Conservation (phyloP, 495 filamentous ascomycete species). For the Xylaria sp. region DNA sequence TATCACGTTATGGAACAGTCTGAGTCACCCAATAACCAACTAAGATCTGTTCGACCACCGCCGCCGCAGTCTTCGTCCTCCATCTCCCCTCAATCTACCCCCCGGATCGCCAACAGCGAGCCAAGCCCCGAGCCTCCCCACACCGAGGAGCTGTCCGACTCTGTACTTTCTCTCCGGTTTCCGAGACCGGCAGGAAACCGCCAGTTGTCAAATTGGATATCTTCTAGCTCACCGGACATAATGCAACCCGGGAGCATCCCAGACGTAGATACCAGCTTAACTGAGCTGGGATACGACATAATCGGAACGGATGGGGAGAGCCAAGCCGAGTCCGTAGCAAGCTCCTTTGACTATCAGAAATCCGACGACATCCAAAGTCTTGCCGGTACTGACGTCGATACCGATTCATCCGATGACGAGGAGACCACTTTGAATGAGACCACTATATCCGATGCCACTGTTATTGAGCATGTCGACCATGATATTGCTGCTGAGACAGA, state of each 20-base stretch:
- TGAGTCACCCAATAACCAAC: conserved; percentile 37
- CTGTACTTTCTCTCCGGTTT: conserved; percentile 55
- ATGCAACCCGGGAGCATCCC: conserved; percentile 51
- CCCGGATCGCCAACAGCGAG: conserved; percentile 27
- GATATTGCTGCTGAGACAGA: conserved; percentile 45
- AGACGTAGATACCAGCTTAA: conserved; percentile 53
- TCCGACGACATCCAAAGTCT: conserved; percentile 63
- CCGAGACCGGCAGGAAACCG: conserved; percentile 56
- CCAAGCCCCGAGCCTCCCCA: conserved; percentile 27
- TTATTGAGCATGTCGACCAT: conserved; percentile 40
- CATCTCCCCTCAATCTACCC: conserved; percentile 9
- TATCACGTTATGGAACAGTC: conserved; percentile 55
- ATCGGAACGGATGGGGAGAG: conserved; percentile 61
- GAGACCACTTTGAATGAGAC: conserved; percentile 38
- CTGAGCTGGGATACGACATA: conserved; percentile 65
- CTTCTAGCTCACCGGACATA: conserved; percentile 55
- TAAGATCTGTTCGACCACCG: conserved; percentile 35
- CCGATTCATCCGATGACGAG: conserved; percentile 47
- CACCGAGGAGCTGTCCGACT: conserved; percentile 37
- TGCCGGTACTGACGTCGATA: conserved; percentile 47
- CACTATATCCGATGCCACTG: conserved; percentile 31
- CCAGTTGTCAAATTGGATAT: conserved; percentile 59
- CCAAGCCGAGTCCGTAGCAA: conserved; percentile 46
- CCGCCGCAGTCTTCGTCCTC: conserved; percentile 9
- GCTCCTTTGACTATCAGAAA: conserved; percentile 56